These are phyloP conservation scores for Ogataea neopini DNA, from an alignment of 805 yeast genomes.

Conservation along the genomic window DNA sequence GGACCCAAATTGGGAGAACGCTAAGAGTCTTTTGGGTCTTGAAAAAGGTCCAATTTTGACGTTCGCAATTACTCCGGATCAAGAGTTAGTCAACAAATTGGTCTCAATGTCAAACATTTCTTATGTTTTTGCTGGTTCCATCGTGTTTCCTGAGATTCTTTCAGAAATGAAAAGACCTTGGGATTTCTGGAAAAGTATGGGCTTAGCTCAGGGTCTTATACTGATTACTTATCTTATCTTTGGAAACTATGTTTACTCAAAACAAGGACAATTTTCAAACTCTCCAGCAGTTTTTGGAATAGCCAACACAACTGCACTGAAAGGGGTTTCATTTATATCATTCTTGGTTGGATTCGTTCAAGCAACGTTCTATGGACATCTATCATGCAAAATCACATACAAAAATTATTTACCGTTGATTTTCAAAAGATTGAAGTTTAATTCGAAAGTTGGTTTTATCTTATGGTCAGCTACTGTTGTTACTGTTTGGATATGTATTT, in stretches of 20 bases:
- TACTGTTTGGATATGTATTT: slow-evolving; percentile 17
- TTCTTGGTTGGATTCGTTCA: slow-evolving; percentile 39
- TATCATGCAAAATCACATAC: slow-evolving; percentile 47
- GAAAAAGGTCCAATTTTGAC: slow-evolving; percentile 23
- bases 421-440: slow-evolving; percentile 35
- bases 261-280: slow-evolving; percentile 46
- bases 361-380: slow-evolving; percentile 38
- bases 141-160: slow-evolving; percentile 48
- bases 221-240: slow-evolving; percentile 41
- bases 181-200: slow-evolving; percentile 51
- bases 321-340: slow-evolving; percentile 40
- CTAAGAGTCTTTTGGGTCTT: slow-evolving; percentile 20
- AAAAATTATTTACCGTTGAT: slow-evolving; percentile 38
- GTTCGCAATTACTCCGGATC: slow-evolving; percentile 17
- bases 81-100: slow-evolving; percentile 31
- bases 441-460: slow-evolving; percentile 33
- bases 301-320: slow-evolving; percentile 28
- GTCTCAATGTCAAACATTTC: slow-evolving; percentile 46
- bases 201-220: slow-evolving; percentile 43
- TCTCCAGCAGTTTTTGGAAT: slow-evolving; percentile 49
- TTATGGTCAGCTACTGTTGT: slow-evolving; percentile 19
- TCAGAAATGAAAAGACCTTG: slow-evolving; percentile 49
- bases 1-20: slow-evolving; percentile 26
- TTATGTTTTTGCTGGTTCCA: slow-evolving; percentile 53
- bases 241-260: slow-evolving; percentile 44